These are phyloP conservation scores for Metschnikowia cubensis DNA, from an alignment of 805 yeast species.

Conservation along the genomic window DNA sequence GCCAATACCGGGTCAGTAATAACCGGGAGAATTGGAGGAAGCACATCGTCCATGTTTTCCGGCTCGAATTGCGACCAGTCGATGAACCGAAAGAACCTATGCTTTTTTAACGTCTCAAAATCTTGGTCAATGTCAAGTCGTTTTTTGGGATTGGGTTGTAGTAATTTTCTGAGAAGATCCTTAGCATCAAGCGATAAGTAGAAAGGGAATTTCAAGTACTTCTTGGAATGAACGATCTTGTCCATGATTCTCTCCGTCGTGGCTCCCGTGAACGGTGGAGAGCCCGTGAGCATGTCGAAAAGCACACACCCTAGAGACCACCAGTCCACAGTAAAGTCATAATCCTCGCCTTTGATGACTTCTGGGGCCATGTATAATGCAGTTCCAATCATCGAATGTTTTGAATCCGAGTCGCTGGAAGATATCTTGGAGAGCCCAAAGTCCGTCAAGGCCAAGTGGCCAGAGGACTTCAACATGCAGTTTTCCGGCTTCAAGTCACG, in stretches of 20 bases:
- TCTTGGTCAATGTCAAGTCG: constrained; percentile 53
- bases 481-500: constrained; percentile 45
- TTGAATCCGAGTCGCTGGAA: constrained; percentile 29
- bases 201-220: constrained; percentile 58
- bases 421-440: constrained; percentile 42
- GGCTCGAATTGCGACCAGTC: constrained; percentile 60
- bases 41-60: constrained; percentile 39
- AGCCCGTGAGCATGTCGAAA: constrained; percentile 76
- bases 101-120: constrained; percentile 51
- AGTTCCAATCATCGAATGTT: constrained; percentile 66
- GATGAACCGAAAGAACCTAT: constrained; percentile 71
- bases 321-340: constrained; percentile 83
- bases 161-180: constrained; percentile 60
- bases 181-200: constrained; percentile 78
- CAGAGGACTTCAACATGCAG: constrained; percentile 40
- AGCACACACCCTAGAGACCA: constrained; percentile 87
- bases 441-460: constrained; percentile 42
- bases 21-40: constrained; percentile 80
- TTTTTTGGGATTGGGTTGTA: constrained; percentile 66
- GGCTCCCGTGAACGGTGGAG: constrained; percentile 85
- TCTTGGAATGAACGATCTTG: constrained; percentile 64
- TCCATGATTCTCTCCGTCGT: constrained; percentile 72
- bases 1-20: constrained; percentile 79
- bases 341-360: constrained; percentile 69
- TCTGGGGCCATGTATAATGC: constrained; percentile 92